Percentiles rank a stretch among this genome's conserved stretches.
Evolutionary conservation across 345 rosid genomes (phyloP).

Genomic region (Sisymbrium altissimum): DNA sequence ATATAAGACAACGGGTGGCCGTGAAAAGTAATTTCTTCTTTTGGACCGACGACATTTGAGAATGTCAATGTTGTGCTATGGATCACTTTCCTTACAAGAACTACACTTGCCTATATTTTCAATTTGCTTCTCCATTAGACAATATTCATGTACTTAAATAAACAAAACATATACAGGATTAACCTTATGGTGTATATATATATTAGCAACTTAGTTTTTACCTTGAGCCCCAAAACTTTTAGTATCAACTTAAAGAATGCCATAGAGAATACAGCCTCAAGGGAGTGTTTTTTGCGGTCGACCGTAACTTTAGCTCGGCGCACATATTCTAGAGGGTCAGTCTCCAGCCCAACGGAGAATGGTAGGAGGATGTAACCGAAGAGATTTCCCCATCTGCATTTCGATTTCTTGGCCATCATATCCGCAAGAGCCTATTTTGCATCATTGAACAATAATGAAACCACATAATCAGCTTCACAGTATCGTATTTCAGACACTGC

Average conservation of each 20-base stretch:
- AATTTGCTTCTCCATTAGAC: not conserved
- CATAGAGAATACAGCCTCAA: conserved; percentile 50
- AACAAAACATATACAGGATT: conserved; percentile 3
- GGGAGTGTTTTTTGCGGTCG: conserved; percentile 56
- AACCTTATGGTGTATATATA: not conserved
- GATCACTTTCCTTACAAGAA: conserved; percentile 50
- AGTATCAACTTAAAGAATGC: conserved; percentile 32
- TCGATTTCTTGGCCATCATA: conserved; percentile 51
- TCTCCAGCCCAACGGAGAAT: conserved; percentile 35
- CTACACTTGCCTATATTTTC: conserved; percentile 42
- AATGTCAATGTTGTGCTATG: conserved; percentile 46
- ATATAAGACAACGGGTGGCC: conserved; percentile 60
- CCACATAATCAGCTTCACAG: not conserved
- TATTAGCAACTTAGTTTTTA: conserved; percentile 2
- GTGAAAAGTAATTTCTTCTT: conserved; percentile 55
- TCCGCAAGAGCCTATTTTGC: conserved; percentile 44
- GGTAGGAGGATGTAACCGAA: conserved; percentile 55
- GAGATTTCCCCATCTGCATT: conserved; percentile 56
- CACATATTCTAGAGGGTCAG: conserved; percentile 52
- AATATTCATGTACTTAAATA: not conserved
- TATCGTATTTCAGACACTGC: not conserved
- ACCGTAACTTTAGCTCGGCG: conserved; percentile 47
- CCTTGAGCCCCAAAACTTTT: conserved; percentile 42
- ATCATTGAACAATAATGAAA: not conserved
- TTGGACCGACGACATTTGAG: conserved; percentile 59